Base-by-base conservation (phyloP, 1,284 basidiomycete genomes). In the Puccinia coronata region DNA sequence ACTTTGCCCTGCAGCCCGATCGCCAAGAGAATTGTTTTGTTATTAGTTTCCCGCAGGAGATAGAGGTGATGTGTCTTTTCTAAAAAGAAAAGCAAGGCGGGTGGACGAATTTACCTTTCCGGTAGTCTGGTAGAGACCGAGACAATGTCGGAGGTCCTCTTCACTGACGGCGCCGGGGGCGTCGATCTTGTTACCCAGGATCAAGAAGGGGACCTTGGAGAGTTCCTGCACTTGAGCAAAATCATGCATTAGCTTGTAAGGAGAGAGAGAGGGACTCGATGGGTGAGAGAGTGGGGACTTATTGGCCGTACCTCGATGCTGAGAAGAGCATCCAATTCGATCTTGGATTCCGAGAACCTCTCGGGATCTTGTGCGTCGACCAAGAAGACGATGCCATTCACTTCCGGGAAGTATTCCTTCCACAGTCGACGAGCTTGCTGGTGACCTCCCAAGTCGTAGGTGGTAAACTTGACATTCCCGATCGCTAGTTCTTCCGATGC, bases 381-480 rank as follows among this genome's bases (percentile, higher is more conserved):
- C 82, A 99, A 90, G 91, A 99, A 99, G 86, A 99, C 92, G 85
- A 99, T 98, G 47, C 95, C 97, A 86, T 99, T 95, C 63, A 99
- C 97, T 88, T 99, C 97, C 80, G 97, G 96, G 92, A 99, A 99
- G 89, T 99, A 99, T 87, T 99, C 96, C 83, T 95, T 92, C 97
- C 97, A 99, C 86, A 99, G 92, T 84, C 97, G 93, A 84, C 97
- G 95, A 79, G 97, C 96, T 87, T 98, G 96, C 87, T 93, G 91
- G 89, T 99, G 96, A 86, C 97, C 97, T 85, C 97, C 97, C 81
- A 99, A 90, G 87, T 99, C 97, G 85, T 98, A 97, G 0, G 97
- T 99, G 36, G 95, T 99, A 89, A 99, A 99, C 87, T 98, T 98
- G 86, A 99, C 94, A 85, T 94, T 96, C 82, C 97, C 97, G 87